A percentile compares a stretch with the other conserved stretches of the same genome.
Conservation (phyloP, 2,329 filamentous ascomycete species). For the Trichoderma pleuroti region DNA sequence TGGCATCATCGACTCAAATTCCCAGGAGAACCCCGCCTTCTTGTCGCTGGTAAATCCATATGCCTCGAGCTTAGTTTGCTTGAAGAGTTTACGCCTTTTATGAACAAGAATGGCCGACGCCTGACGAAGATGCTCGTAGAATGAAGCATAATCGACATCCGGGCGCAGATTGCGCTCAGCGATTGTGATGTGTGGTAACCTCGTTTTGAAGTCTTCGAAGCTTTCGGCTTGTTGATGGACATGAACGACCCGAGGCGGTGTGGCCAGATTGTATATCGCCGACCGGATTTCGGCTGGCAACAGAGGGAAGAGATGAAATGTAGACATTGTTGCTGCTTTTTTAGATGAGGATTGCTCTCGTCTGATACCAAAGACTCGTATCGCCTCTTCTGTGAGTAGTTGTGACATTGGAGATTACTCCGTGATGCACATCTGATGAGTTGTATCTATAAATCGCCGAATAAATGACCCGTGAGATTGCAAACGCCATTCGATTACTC, state of each 20-base stretch:
- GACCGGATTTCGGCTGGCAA: background rate
- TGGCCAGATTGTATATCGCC: background rate
- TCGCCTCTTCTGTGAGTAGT: background rate
- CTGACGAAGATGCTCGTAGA: background rate
- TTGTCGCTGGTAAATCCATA: background rate
- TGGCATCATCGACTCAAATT: background rate
- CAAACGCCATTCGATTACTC: background rate
- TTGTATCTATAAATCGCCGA: background rate
- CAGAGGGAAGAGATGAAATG: background rate
- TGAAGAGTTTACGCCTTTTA: background rate
- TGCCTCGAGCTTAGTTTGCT: background rate
- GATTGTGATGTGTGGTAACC: background rate
- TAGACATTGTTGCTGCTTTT: background rate
- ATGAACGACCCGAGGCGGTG: background rate
- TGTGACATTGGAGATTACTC: background rate
- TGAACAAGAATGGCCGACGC: background rate
- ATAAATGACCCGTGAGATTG: background rate
- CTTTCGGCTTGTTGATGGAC: background rate
- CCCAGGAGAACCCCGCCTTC: background rate
- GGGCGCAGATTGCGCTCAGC: background rate
- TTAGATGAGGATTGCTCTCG: background rate
- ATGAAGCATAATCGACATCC: background rate
- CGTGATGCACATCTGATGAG: background rate
- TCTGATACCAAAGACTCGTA: background rate
- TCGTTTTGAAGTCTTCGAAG: background rate